Percentiles rank a stretch among this genome's conserved stretches.
phyloP scores from a whole-genome alignment of 352 stramenopile species.

The Phytophthora tentaculata region DNA sequence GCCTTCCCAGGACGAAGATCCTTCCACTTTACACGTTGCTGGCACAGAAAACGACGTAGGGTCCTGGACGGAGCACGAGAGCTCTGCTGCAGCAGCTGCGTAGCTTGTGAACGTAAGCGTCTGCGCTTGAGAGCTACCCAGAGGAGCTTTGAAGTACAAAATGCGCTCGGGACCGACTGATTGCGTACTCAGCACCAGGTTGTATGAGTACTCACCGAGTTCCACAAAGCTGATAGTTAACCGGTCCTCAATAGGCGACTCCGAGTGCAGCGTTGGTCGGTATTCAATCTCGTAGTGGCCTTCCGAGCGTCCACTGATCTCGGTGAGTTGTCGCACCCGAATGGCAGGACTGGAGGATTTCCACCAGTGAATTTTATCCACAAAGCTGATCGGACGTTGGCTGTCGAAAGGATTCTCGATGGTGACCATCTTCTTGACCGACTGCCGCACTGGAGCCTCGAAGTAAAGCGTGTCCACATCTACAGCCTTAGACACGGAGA shows the following conservation, averaged over 20 bases:
- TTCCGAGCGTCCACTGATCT: constrained; percentile 76
- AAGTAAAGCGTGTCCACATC: constrained; percentile 85
- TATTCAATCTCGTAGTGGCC: constrained; percentile 92
- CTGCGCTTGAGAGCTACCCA: constrained; percentile 81
- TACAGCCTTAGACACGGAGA: constrained; percentile 61
- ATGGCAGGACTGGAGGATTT: constrained; percentile 73
- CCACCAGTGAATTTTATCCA: constrained; percentile 79
- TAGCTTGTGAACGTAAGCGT: constrained; percentile 83
- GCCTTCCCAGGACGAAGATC: constrained; percentile 76
- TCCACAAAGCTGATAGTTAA: constrained; percentile 86
- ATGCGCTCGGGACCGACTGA: constrained; percentile 64
- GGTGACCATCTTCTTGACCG: constrained; percentile 78
- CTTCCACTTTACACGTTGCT: constrained; percentile 54
- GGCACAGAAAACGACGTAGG: constrained; percentile 78
- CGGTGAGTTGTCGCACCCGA: constrained; percentile 72
- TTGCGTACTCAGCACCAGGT: constrained; percentile 79
- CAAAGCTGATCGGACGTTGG: constrained; percentile 58
- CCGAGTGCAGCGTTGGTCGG: constrained; percentile 71
- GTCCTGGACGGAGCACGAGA: constrained; percentile 65
- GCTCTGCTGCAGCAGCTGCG: constrained; percentile 41
- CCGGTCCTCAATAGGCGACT: constrained; percentile 46
- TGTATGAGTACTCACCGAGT: constrained; percentile 91
- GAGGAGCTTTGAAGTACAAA: constrained; percentile 82
- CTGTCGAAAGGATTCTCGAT: constrained; percentile 91
- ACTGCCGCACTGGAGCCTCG: constrained; percentile 86